Evolutionary conservation across 2,329 filamentous ascomycete species (phyloP).

Genomic region (Colletotrichum godetiae): DNA sequence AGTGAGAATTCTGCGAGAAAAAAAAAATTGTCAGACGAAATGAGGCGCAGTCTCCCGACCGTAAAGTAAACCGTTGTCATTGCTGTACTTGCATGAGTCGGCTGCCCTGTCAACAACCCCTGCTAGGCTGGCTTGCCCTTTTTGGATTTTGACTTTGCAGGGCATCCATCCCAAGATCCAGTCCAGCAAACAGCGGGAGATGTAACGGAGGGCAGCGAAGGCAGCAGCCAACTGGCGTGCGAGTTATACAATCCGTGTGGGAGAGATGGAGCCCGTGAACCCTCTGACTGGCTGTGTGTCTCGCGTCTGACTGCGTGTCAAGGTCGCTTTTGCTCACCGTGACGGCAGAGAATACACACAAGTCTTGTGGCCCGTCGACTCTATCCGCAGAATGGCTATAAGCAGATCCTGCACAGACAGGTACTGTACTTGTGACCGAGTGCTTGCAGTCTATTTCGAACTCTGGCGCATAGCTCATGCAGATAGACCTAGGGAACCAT

Average conservation of each 20-base stretch:
- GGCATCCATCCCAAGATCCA: slow-evolving; percentile 1
- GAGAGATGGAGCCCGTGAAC: not conserved
- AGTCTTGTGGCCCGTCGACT: slow-evolving; percentile 7
- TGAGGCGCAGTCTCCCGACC: slow-evolving; percentile 31
- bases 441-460: slow-evolving; percentile 7
- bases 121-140: slow-evolving; percentile 28
- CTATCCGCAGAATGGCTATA: not conserved
- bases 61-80: slow-evolving; percentile 31
- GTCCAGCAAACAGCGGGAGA: not conserved
- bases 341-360: slow-evolving; percentile 1
- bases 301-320: slow-evolving; percentile 17
- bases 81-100: slow-evolving; percentile 34
- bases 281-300: not conserved
- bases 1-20: slow-evolving; percentile 16
- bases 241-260: not conserved
- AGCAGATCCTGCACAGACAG: slow-evolving; percentile 3
- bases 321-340: slow-evolving; percentile 26
- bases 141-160: slow-evolving; percentile 34
- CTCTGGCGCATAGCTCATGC: not conserved
- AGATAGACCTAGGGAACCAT: not conserved
- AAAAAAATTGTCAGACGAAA: slow-evolving; percentile 29
- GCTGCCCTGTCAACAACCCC: slow-evolving; percentile 27
- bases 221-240: not conserved
- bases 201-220: slow-evolving; percentile 2
- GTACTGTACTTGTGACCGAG: not conserved